phyloP scores from a whole-genome alignment of 2,329 filamentous ascomycete species.

The Xylariaceae sp. region DNA sequence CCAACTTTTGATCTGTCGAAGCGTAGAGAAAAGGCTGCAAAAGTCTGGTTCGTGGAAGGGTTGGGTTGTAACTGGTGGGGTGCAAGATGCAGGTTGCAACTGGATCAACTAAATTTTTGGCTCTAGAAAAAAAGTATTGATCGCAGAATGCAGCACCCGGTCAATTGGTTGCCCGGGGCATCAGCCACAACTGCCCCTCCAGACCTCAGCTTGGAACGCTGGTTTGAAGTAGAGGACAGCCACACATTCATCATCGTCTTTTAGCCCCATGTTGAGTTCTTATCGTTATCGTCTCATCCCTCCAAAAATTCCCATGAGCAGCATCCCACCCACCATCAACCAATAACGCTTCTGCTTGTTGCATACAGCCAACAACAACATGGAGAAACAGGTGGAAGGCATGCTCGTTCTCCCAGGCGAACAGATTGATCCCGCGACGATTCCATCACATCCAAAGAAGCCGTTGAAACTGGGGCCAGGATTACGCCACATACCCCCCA shows the following conservation, averaged over 20 bases:
- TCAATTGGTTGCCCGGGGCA: slow-evolving; percentile 5
- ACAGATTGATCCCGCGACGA: slow-evolving; percentile 56
- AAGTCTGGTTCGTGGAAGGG: background rate
- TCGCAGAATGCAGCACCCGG: no score
- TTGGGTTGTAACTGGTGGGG: background rate
- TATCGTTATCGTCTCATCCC: no score
- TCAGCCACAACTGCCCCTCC: slow-evolving; percentile 27
- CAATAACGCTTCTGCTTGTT: no score
- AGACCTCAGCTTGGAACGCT: slow-evolving; percentile 4
- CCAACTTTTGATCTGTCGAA: background rate
- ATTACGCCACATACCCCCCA: slow-evolving; percentile 75
- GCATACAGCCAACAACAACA: slow-evolving; percentile 34
- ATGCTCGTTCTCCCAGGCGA: slow-evolving; percentile 80
- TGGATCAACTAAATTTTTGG: slow-evolving; percentile 14
- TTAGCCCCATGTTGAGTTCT: no score
- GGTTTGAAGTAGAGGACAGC: no score
- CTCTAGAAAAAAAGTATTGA: slow-evolving; percentile 17
- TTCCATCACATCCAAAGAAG: slow-evolving; percentile 65
- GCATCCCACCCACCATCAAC: no score
- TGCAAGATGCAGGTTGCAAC: background rate
- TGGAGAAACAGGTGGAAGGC: slow-evolving; percentile 47
- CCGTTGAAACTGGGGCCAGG: slow-evolving; percentile 80
- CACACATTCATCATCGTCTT: no score
- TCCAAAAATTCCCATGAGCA: no score
- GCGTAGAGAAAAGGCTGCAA: no score